Conservation (phyloP, 169 alveolate genomes). For the Fabrea salina region DNA sequence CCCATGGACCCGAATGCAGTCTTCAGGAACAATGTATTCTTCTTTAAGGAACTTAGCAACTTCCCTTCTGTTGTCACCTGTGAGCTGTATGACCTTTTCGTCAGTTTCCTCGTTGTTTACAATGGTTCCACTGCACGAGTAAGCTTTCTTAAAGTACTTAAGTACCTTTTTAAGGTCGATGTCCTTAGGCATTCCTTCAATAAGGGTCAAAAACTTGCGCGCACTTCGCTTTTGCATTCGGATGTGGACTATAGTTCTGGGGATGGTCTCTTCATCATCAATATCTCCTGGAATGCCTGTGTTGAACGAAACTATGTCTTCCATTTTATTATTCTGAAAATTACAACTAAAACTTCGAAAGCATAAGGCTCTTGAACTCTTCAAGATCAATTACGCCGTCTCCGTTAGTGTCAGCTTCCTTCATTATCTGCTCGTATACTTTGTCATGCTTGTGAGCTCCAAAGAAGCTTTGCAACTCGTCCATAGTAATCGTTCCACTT, state of each 20-base stretch:
- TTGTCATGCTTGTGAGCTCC: too few species aligned
- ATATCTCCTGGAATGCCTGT: too few species aligned
- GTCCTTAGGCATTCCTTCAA: slow-evolving; percentile 27
- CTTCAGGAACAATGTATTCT: slow-evolving; percentile 15
- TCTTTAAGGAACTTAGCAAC: slow-evolving; percentile 30
- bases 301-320: too few species aligned
- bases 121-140: slow-evolving; percentile 32
- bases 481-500: too few species aligned
- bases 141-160: slow-evolving; percentile 23
- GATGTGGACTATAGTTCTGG: slow-evolving; percentile 11
- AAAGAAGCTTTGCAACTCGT: too few species aligned
- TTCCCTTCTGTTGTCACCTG: slow-evolving; percentile 26
- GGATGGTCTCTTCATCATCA: slow-evolving; percentile 16
- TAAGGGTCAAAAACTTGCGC: slow-evolving; percentile 16
- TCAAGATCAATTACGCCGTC: too few species aligned
- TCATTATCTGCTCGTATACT: too few species aligned
- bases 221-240: not conserved
- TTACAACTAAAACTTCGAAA: too few species aligned
- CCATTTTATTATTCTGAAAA: too few species aligned
- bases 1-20: slow-evolving; percentile 31
- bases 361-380: too few species aligned
- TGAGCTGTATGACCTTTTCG: slow-evolving; percentile 19
- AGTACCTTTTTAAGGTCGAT: slow-evolving; percentile 28
- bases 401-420: too few species aligned
- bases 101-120: slow-evolving; percentile 1